Evolutionary conservation across 2,329 filamentous ascomycete genomes (phyloP), one percentile per base, ranked within the genome.

Genomic region (Pseudogymnoascus sp.): DNA sequence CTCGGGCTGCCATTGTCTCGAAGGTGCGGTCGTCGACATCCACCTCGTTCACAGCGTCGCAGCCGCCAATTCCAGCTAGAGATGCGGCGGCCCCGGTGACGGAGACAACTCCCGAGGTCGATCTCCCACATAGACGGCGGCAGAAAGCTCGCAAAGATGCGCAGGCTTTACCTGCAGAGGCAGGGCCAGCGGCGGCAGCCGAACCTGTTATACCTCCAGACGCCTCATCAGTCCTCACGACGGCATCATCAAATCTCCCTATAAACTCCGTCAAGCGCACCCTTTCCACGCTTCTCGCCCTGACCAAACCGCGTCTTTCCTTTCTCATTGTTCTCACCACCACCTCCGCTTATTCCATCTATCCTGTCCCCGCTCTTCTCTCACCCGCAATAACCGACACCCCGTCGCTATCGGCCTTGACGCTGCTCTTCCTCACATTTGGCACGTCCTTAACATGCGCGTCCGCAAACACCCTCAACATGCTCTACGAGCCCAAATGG

Each of bases 291-390:
- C 91, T 91, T 70, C 87, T 99, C 66, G 90, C 95, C 26, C 87
- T 99, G 68, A 89, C 93, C n/a, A 99, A 99, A 75, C 95, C 95
- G 3, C 91, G 93, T 61, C 86, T 99, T 59, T 93, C 91, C 6
- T 89, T 96, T 70, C 86, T 99, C 56, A 89, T 99, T 66, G 89
- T 96, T 33, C 86, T 99, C 59, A 91, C 91, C 0, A 91, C 93
- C 28, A 96, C 95, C 75, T 89, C 90, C 2, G 85, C 93, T 2
- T 99, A 98, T 76, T 91, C 91, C 14, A 81, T 99, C 63, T 99
- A 97, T 74, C 95, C 95, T 0, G 90, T 96, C 1, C 93, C 93
- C 1, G 88, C 91, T 62, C 86, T 98, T 66, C 86, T 99, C 61
- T 84, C 85, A 41, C 85, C 89, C 8, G 82, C 86, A 16, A 71